Base-by-base conservation (phyloP, 495 filamentous ascomycete species). In the Penicillium flavigenum region DNA sequence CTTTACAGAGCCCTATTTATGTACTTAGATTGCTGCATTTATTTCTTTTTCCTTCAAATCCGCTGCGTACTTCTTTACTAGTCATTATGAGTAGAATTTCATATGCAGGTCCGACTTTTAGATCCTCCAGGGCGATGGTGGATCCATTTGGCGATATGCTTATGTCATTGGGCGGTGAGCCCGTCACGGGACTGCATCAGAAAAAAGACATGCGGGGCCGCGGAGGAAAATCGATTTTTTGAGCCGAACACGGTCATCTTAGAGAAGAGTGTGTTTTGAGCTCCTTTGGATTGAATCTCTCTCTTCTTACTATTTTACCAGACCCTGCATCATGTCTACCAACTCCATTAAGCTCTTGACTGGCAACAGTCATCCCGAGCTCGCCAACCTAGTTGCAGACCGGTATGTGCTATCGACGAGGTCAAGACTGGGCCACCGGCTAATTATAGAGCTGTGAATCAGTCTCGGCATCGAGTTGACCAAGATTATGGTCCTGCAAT, bases 301-400 rank as follows among this genome's bases (percentile, higher is more conserved):
- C 39, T 57, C 42, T 54, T 41, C 26, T 38, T 34, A 3, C 34
- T 42, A 6, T 34, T 45, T 31, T 11, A 60, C 51, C 61, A 11
- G 34, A 12, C 12, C 38, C 12, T 34, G 7, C 71, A 77, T 56
- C 59, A 89, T 89, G 86, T 80, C 86, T 60, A 79, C 85, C 51
- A 98, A 98, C 82, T 92, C 91, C 47, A 96, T 98, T 77, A 98
- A 98, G 76, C 76, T 98, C 61, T 83, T 98, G 70, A 94, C 92
- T 66, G 93, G 93, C 64, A 95, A 93, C 74, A 96, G 92, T 75
- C 93, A 98, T 75, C 94, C 93, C 11, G 83, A 88, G 66, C 84
- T 98, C 54, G 92, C 93, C 41, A 87, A 87, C 72, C 83, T 88
- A 66, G 90, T 98, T 51, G 92, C 94, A 63, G 90, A 96, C 72